Evolutionary conservation across 31 red algal genomes (phyloP).

Genomic region (Bonnemaisonia californica): DNA sequence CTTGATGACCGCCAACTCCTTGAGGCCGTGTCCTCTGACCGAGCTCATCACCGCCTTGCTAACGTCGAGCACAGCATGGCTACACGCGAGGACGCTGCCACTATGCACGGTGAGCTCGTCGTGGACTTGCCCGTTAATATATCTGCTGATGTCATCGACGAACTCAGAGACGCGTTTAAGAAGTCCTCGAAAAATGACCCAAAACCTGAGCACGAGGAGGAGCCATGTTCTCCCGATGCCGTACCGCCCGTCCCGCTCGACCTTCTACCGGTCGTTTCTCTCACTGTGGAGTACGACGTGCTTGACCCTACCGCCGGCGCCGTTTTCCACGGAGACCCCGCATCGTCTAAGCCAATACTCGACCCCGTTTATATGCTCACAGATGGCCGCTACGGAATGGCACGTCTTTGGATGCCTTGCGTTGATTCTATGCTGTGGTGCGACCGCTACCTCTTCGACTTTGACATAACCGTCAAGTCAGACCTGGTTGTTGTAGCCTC

Average conservation of each 20-base stretch:
- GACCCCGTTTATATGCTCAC: slow-evolving; percentile 72
- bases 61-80: slow-evolving; percentile 38
- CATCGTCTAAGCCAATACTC: slow-evolving; percentile 17
- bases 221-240: slow-evolving; percentile 19
- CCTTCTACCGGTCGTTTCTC: slow-evolving; percentile 30
- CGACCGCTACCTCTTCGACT: slow-evolving; percentile 70
- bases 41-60: slow-evolving; percentile 15
- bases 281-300: slow-evolving; percentile 53
- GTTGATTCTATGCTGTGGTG: slow-evolving; percentile 69
- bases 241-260: slow-evolving; percentile 39
- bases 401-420: slow-evolving; percentile 76
- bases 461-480: slow-evolving; percentile 54
- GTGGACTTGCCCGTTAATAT: slow-evolving; percentile 42
- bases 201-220: slow-evolving; percentile 18
- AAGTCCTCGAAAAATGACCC: not conserved
- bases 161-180: slow-evolving; percentile 32
- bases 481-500: slow-evolving; percentile 47
- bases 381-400: slow-evolving; percentile 66
- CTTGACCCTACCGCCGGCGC: slow-evolving; percentile 45
- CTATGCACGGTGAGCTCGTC: slow-evolving; percentile 44
- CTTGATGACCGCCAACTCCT: slow-evolving; percentile 50
- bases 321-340: slow-evolving; percentile 37
- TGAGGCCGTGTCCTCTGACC: slow-evolving; percentile 33
- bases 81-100: slow-evolving; percentile 33
- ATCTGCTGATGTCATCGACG: slow-evolving; percentile 60